A percentile compares a stretch with the other conserved stretches of the same genome.
Conservation (phyloP, 2,329 filamentous ascomycete genomes). For the Ilyonectria sp. region DNA sequence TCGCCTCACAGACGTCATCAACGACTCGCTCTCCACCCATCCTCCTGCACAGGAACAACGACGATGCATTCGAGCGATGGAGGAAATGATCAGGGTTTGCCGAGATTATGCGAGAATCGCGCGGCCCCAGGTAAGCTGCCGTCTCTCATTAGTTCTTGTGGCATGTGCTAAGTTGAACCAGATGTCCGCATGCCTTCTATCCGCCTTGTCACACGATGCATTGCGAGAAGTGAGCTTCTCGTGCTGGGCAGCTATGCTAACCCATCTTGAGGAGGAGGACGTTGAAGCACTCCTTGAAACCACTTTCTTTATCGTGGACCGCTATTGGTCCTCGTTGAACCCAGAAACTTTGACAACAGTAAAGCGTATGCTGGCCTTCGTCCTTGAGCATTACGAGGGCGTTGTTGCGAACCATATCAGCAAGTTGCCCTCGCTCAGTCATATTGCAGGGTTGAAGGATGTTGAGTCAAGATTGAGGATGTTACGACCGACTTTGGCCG, state of each 20-base stretch:
- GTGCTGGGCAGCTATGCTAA: conserved; percentile 87
- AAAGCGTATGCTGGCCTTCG: conserved; percentile 72
- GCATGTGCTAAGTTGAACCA: conserved; percentile 53
- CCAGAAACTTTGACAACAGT: conserved; percentile 72
- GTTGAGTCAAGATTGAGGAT: conserved; percentile 76
- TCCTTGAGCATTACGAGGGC: conserved; percentile 74
- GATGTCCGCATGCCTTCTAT: conserved; percentile 94
- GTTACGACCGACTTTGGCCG: conserved; percentile 67
- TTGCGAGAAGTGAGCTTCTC: conserved; percentile 85
- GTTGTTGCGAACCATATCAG: conserved; percentile 78
- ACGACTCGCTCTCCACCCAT: conserved; percentile 71
- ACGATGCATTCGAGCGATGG: conserved; percentile 85
- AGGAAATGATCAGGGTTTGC: conserved; percentile 87
- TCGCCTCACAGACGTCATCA: conserved; percentile 83
- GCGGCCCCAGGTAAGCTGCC: conserved; percentile 81
- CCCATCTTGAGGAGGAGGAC: conserved; percentile 82
- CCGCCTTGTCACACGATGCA: conserved; percentile 81
- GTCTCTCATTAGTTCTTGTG: not conserved
- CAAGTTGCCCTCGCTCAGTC: conserved; percentile 83
- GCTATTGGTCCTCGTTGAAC: conserved; percentile 82
- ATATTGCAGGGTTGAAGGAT: conserved; percentile 78
- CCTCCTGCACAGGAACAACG: conserved; percentile 78
- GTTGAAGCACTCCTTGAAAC: conserved; percentile 86
- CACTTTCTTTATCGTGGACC: conserved; percentile 88
- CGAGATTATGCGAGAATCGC: conserved; percentile 82